Percentiles rank a stretch among this genome's conserved stretches.
These are phyloP conservation scores for Cryptosporidium andersoni DNA, from an alignment of 169 alveolate species.

Conservation along the genomic window DNA sequence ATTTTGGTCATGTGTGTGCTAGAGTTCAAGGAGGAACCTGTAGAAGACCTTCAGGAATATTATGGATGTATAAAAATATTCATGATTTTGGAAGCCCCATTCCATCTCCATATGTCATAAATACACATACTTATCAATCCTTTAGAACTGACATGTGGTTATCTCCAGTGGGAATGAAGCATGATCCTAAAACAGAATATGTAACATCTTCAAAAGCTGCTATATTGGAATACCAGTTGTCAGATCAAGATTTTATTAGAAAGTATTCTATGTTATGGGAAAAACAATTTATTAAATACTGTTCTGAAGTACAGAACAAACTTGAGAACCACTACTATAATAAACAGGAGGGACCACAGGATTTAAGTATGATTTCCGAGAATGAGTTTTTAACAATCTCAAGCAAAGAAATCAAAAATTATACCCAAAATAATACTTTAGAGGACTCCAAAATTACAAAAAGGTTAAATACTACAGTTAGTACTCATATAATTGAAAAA, in stretches of 20 bases:
- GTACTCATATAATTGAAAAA: not conserved
- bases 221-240: slow-evolving; percentile 47
- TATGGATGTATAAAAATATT: slow-evolving; percentile 58
- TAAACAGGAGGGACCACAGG: too few relatives aligned
- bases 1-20: slow-evolving; percentile 67
- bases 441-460: slow-evolving; percentile 11
- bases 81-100: slow-evolving; percentile 67
- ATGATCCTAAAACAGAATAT: slow-evolving; percentile 37
- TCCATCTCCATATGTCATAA: slow-evolving; percentile 66
- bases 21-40: slow-evolving; percentile 71
- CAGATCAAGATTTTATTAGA: slow-evolving; percentile 64
- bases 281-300: slow-evolving; percentile 52
- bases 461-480: slow-evolving; percentile 1
- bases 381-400: too few relatives aligned
- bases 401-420: not conserved
- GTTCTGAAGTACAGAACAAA: slow-evolving; percentile 42
- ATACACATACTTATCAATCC: slow-evolving; percentile 59
- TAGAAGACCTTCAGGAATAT: slow-evolving; percentile 69
- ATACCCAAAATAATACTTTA: not conserved
- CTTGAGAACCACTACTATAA: not conserved
- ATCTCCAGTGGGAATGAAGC: slow-evolving; percentile 67
- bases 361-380: too few relatives aligned
- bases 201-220: slow-evolving; percentile 65
- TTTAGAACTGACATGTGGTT: slow-evolving; percentile 71
- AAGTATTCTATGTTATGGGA: slow-evolving; percentile 57